A percentile compares a stretch with the other conserved stretches of the same genome.
Conservation (phyloP, 2,329 filamentous ascomycete species). For the Colletotrichum camelliae region DNA sequence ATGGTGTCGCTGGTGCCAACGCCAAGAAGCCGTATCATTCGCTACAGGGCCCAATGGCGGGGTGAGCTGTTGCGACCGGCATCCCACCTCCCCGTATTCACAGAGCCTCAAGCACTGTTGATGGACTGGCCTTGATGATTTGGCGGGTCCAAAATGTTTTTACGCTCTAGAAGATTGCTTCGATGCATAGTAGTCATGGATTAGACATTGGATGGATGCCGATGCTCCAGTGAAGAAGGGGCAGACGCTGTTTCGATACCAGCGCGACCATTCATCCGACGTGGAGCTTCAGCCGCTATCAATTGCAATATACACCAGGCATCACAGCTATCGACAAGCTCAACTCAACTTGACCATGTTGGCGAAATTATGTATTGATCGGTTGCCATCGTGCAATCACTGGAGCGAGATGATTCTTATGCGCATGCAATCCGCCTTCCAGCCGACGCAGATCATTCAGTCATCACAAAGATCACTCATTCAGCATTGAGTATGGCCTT, state of each 20-base stretch:
- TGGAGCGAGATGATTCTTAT: background rate
- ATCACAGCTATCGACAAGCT: background rate
- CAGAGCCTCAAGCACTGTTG: background rate
- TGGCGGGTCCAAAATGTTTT: background rate
- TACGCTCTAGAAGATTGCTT: fast-evolving
- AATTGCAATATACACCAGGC: background rate
- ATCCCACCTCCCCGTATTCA: background rate
- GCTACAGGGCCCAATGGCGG: background rate
- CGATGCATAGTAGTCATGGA: background rate
- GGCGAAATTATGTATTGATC: background rate
- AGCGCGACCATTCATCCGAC: background rate
- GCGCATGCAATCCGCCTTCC: background rate
- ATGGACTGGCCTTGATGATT: background rate
- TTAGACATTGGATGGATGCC: background rate
- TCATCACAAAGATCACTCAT: background rate
- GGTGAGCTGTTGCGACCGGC: background rate
- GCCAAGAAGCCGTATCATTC: background rate
- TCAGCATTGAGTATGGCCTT: no score
- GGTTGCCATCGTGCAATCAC: background rate
- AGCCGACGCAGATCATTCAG: background rate
- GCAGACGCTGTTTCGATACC: background rate
- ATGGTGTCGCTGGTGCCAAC: background rate
- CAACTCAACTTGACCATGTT: background rate
- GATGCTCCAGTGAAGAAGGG: background rate
- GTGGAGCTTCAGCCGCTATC: background rate